Evolutionary conservation across 352 stramenopile genomes (phyloP), one percentile per base, ranked within the genome.

Genomic region (Phytophthora crassamura): DNA sequence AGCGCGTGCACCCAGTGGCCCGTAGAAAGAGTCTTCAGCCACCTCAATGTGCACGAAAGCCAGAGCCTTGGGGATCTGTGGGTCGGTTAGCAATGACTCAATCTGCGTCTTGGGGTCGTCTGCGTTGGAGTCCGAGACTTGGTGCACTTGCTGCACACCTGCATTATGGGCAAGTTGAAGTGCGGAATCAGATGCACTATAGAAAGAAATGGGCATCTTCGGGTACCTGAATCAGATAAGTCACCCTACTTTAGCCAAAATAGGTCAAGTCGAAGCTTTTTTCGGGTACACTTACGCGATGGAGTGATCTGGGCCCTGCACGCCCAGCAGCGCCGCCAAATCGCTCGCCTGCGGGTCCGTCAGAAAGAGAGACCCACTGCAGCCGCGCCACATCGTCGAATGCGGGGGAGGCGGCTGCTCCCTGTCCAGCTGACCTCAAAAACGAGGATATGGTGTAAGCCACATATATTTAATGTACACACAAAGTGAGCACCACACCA

Each of bases 151-250:
- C 11, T 46, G n/a, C 10, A 90, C 55, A 25, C 76, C 73, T 10
- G 77, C 53, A 6, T 43, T 36, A n/a, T 77, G 73, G 5, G 64
- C 75, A 25, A 75, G n/a, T 11, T 69, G 41, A 42, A 76, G 63
- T 15, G 77, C 60, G 14, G 55, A 59, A 16, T 68, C 25, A 2
- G 75, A 89, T 12, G 72, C 46, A 40, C 75, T 89, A 61, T 87
- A 89, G 34, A 91, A 82, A 7, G 74, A 72, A 52, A 89, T 69
- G 5, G 85, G 82, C 57, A 91, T 72, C 55, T 81, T 82, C 7
- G 77, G 79, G 47, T 80, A 90, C 46, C 84, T 93, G 30, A 36
- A 58, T 53, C 18, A 53, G 8, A 20, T 40, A 57, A 5, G 33
- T 32, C 36, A 58, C 11, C 18, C 38, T n/a, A 50, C 34, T 50